Evolutionary conservation across 116 monocot genomes (phyloP), one percentile per base, ranked within the genome.

Genomic region (Iris pallida): DNA sequence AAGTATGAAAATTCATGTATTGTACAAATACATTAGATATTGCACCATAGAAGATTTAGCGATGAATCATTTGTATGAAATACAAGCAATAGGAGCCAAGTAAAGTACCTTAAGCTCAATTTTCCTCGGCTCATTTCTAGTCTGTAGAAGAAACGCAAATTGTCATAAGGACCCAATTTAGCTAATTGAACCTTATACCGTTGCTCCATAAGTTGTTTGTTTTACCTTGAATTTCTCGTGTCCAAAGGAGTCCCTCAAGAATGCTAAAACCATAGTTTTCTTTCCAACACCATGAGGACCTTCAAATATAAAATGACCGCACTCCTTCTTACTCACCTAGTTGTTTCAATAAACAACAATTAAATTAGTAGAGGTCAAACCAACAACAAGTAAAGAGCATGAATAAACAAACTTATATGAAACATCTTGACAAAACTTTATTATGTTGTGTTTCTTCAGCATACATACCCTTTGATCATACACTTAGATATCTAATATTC

Each of bases 241-340:
- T 41, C 78, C 83, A 46, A 79, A 71, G 18, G 44, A 51, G 54
- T 71, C 75, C 66, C 79, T 65, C 47, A 83, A 42, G 7, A 45
- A 68, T 20, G 83, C 78, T 43, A 60, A 49, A 51, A 67, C 64
- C 83, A 83, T 83, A 16, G 78, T 71, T 64, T 20, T 75, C 72
- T 78, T 83, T 40, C 83, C 83, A 52, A 75, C 83, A 18, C 78
- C 78, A 2, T 78, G 59, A 45, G 78, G 78, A 42, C 83, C 83
- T 79, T 83, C 83, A 57, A 83, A 78, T 61, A 83, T 83, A 44
- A 71, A 59, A 68, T 83, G 78, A 63, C 18, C 45, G 58, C 55
- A 83, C 3, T 71, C 43, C n/a, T 47, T 51, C 47, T 57, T 68
- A 7, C 7, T 58, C 51, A 65, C 75, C 83, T 83, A 56, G 12